Conservation (phyloP, 2,329 filamentous ascomycete species). For the Nemania serpens region DNA sequence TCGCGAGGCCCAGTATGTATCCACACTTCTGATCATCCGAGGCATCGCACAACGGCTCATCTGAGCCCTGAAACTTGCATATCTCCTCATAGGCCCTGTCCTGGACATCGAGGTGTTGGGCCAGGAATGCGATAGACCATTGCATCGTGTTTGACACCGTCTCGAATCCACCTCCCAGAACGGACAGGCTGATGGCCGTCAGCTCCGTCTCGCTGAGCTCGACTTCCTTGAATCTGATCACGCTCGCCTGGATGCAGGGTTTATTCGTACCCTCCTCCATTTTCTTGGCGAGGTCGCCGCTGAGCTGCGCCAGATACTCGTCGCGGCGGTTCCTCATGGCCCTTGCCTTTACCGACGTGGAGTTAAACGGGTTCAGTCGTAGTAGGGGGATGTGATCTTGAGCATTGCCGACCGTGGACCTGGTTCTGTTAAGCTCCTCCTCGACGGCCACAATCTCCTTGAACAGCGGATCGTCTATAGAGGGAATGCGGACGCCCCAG, state of each 20-base stretch:
- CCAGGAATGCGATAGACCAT: slow-evolving; percentile 77
- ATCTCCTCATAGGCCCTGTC: slow-evolving; percentile 72
- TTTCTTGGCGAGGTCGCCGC: slow-evolving; percentile 56
- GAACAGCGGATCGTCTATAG: slow-evolving; percentile 68
- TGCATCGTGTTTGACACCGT: slow-evolving; percentile 80
- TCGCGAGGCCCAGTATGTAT: slow-evolving; percentile 77
- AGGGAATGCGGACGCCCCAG: slow-evolving; percentile 77
- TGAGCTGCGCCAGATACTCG: slow-evolving; percentile 68
- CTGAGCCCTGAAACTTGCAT: slow-evolving; percentile 39
- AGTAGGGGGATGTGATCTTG: slow-evolving; percentile 82
- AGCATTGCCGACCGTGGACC: slow-evolving; percentile 82
- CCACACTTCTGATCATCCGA: slow-evolving; percentile 79
- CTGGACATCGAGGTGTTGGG: slow-evolving; percentile 72
- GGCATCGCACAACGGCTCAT: slow-evolving; percentile 60
- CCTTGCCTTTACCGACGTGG: slow-evolving; percentile 55
- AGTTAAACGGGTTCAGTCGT: slow-evolving; percentile 57
- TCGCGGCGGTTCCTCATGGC: slow-evolving; percentile 72
- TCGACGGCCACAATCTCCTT: slow-evolving; percentile 78
- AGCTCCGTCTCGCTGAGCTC: slow-evolving; percentile 63
- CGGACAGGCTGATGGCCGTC: slow-evolving; percentile 80
- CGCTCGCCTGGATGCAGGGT: slow-evolving; percentile 48
- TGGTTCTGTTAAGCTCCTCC: slow-evolving; percentile 73
- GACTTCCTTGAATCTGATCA: slow-evolving; percentile 47
- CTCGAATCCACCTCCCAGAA: slow-evolving; percentile 81
- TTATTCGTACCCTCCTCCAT: slow-evolving; percentile 44